phyloP scores from a whole-genome alignment of 176 grass and related monocot species.

The Raddia guianensis region DNA sequence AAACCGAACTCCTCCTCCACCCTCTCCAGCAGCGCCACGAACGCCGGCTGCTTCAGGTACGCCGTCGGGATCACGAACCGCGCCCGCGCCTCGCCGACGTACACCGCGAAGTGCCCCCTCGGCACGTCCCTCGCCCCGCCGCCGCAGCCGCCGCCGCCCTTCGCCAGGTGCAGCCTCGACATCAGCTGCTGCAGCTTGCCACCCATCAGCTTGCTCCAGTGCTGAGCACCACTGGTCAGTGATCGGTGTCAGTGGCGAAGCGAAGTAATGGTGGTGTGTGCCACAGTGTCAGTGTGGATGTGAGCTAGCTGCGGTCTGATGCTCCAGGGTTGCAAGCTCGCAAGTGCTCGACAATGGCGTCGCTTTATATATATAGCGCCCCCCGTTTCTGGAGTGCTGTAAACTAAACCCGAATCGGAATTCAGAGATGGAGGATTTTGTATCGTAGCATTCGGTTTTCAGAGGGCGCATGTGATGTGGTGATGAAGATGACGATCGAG shows the following conservation, averaged over 20 bases:
- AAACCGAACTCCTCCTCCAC: slow-evolving; percentile 62
- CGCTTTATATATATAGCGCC: slow-evolving; percentile 6
- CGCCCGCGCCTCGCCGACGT: slow-evolving; percentile 48
- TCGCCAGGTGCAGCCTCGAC: slow-evolving; percentile 41
- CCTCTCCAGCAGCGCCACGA: slow-evolving; percentile 57
- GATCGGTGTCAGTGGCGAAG: background rate
- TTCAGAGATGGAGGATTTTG: background rate
- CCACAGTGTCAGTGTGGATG: background rate
- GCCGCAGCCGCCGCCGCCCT: background rate
- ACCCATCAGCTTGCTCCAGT: slow-evolving; percentile 28
- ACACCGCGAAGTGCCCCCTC: slow-evolving; percentile 56
- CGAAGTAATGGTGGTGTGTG: background rate
- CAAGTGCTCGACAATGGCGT: background rate
- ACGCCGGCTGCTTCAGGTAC: slow-evolving; percentile 55
- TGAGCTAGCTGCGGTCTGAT: background rate
- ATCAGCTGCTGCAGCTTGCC: slow-evolving; percentile 55
- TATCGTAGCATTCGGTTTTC: background rate
- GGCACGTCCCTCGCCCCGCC: slow-evolving; percentile 34
- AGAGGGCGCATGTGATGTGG: background rate
- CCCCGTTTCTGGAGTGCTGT: background rate
- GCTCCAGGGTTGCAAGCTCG: background rate
- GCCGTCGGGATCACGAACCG: slow-evolving; percentile 56
- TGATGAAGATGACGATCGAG: background rate
- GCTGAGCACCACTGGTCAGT: background rate
- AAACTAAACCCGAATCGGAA: slow-evolving; percentile 7